These are phyloP conservation scores for Fusarium anguioides DNA, from an alignment of 2,329 filamentous ascomycete genomes.

Conservation along the genomic window DNA sequence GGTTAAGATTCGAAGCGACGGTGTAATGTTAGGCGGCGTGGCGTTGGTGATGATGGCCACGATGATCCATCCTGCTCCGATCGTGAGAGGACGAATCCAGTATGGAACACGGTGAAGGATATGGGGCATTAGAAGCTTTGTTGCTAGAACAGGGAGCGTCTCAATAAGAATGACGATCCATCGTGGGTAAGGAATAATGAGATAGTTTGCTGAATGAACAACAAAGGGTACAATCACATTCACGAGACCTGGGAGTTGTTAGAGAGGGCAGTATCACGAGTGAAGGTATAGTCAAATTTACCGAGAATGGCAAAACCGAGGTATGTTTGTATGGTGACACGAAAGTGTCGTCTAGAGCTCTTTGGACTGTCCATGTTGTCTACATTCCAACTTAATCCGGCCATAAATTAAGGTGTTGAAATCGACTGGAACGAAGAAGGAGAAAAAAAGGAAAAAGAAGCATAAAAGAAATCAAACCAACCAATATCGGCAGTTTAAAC, in stretches of 20 bases:
- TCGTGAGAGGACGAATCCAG: constrained; percentile 44
- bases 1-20: constrained; percentile 45
- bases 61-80: constrained; percentile 46
- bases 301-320: constrained; percentile 44
- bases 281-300: constrained; percentile 6
- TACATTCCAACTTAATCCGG: background rate
- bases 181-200: constrained; percentile 50
- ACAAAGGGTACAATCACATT: constrained; percentile 48
- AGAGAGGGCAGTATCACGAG: background rate
- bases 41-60: constrained; percentile 43
- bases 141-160: constrained; percentile 44
- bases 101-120: constrained; percentile 45
- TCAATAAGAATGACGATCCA: constrained; percentile 49
- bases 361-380: constrained; percentile 5
- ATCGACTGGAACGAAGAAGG: background rate
- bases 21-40: constrained; percentile 50
- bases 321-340: constrained; percentile 36
- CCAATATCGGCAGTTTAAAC: too few relatives aligned
- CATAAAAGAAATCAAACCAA: too few relatives aligned
- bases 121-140: constrained; percentile 47
- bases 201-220: constrained; percentile 50
- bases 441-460: background rate
- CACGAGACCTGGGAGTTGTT: constrained; percentile 44
- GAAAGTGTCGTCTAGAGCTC: constrained; percentile 6
- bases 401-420: background rate